Conservation (phyloP, 495 filamentous ascomycete genomes). For the Staphylotrichum tortipilum region DNA sequence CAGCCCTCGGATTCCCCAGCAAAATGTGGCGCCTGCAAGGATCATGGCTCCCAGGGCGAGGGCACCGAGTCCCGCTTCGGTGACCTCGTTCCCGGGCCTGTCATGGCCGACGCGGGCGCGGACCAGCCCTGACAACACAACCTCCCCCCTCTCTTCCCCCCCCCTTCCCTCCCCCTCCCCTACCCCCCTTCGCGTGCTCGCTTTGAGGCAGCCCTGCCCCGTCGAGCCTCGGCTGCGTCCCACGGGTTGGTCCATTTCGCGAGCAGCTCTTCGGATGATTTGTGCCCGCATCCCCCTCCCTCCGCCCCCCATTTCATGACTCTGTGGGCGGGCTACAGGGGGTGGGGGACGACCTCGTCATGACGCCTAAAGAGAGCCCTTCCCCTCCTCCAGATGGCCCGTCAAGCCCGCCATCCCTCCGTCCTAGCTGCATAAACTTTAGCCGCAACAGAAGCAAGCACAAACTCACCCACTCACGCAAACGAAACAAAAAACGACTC, state of each 20-base stretch:
- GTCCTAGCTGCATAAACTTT: not conserved
- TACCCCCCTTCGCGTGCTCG: not conserved
- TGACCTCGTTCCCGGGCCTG: not conserved
- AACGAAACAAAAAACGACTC: not conserved
- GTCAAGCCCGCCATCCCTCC: constrained; percentile 9
- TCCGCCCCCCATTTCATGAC: too few species aligned
- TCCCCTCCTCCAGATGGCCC: too few species aligned
- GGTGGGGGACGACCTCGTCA: not conserved
- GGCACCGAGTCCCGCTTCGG: too few species aligned
- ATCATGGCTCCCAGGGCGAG: not conserved
- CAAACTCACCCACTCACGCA: too few species aligned
- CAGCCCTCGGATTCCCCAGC: constrained; percentile 7
- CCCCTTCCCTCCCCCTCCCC: too few species aligned
- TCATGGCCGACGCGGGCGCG: too few species aligned
- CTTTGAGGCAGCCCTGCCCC: not conserved
- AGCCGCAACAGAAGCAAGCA: too few species aligned
- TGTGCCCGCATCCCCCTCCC: constrained; percentile 1
- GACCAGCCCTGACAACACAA: too few species aligned
- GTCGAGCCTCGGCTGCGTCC: not conserved
- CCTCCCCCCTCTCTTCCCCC: too few species aligned
- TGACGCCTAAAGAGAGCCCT: constrained; percentile 3
- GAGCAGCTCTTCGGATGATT: not conserved
- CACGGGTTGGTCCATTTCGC: not conserved
- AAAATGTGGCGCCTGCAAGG: constrained; percentile 14
- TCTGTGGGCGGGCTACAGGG: constrained; percentile 9